Evolutionary conservation across 805 yeast species (phyloP), one percentile per base, ranked within the genome.

Genomic region (Starmerella potacharoeniae): DNA sequence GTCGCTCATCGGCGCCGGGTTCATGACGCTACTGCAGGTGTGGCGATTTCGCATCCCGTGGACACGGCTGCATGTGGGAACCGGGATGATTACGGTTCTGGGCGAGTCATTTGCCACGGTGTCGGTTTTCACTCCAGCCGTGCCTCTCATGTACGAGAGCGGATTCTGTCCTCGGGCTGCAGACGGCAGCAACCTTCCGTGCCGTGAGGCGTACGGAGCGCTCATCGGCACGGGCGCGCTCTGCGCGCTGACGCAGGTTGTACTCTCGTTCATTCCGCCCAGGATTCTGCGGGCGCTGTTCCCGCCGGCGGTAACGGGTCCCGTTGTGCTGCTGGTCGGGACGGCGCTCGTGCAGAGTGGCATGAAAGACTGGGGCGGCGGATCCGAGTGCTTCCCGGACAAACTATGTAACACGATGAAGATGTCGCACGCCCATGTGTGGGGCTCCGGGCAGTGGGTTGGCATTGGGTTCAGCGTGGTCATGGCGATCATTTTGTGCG

Each of bases 281-380:
- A 76, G 74, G 39, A 60, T 76, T 13, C 75, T 89, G 60, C 88
- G 85, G 68, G 80, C 75, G 57, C 64, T 86, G 37, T 89, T 89
- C 73, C 96, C 96, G 22, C 90, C 95, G 37, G 72, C 87, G 52
- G 96, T 90, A 58, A 89, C 95, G 31, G 96, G 96, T 55, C 95
- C 96, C 9, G 96, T 89, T 46, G 96, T 89, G 34, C 70, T 89
- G 54, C 75, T 89, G 37, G 88, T 89, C 65, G 97, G 96, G 62
- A 75, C 82, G 46, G 72, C 75, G 31, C 76, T 89, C 62, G 75
- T 88, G 57, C 73, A 74, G 60, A 69, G 87, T 37, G 96, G 95
- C 30, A 83, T 89, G 69, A 69, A 79, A 65, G 87, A 89, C 69
- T 87, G 95, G 85, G 82, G 80, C 43, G 97, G 97, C 62, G 97